Evolutionary conservation across 306 rosid species (phyloP).

Genomic region (Malus orientalis): DNA sequence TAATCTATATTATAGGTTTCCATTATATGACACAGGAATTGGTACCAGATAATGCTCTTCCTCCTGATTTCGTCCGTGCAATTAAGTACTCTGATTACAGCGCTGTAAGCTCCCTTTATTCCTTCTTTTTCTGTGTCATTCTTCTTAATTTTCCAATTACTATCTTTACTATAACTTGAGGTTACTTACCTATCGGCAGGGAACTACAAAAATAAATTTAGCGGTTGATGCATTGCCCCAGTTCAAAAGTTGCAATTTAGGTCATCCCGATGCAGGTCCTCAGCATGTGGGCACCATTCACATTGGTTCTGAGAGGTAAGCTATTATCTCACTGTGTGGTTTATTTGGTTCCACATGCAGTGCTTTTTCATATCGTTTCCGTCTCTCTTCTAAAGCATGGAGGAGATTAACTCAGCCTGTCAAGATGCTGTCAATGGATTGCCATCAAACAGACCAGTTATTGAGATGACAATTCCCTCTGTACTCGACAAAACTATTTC

Average conservation of each 20-base stretch:
- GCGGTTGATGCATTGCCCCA: constrained; percentile 84
- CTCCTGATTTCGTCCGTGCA: constrained; percentile 58
- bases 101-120: constrained; percentile 54
- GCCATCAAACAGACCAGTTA: constrained; percentile 74
- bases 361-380: constrained; percentile 7
- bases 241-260: constrained; percentile 54
- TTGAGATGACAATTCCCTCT: constrained; percentile 96
- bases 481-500: constrained; percentile 75
- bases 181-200: constrained; percentile 27
- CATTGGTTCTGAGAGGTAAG: constrained; percentile 87
- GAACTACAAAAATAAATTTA: constrained; percentile 80
- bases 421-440: constrained; percentile 73
- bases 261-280: constrained; percentile 58
- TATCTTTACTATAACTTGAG: neutral
- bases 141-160: neutral
- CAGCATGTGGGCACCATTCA: constrained; percentile 89
- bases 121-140: neutral
- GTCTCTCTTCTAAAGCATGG: constrained; percentile 48
- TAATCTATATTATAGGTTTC: constrained; percentile 20
- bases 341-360: neutral
- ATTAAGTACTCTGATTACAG: constrained; percentile 76
- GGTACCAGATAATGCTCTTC: constrained; percentile 54
- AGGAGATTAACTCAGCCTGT: constrained; percentile 72
- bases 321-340: neutral
- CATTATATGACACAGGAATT: constrained; percentile 54